Percentiles rank a stretch among this genome's conserved stretches.
Conservation (phyloP, 2,329 filamentous ascomycete species). For the Penicillium italicum region DNA sequence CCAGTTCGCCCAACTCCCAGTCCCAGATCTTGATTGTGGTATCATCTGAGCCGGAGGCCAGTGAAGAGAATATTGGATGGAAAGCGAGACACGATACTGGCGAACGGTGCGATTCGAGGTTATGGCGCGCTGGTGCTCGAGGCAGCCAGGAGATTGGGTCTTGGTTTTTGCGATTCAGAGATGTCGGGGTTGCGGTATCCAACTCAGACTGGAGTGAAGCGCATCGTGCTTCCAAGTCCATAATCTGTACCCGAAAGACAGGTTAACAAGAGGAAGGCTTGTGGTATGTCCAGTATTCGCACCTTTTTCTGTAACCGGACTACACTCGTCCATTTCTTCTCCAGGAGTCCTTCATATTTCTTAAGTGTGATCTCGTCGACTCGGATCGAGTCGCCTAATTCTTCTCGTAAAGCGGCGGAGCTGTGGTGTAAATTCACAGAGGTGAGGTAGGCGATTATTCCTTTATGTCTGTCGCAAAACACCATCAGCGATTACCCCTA, state of each 20-base stretch:
- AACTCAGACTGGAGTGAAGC: slow-evolving; percentile 73
- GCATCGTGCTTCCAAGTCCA: slow-evolving; percentile 82
- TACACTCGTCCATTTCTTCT: slow-evolving; percentile 98
- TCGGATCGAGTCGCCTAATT: slow-evolving; percentile 63
- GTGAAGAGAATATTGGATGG: slow-evolving; percentile 83
- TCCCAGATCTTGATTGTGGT: slow-evolving; percentile 97
- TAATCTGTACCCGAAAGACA: slow-evolving; percentile 59
- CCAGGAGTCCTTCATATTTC: slow-evolving; percentile 88
- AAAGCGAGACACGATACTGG: slow-evolving; percentile 87
- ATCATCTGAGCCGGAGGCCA: slow-evolving; percentile 89
- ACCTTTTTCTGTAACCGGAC: slow-evolving; percentile 93
- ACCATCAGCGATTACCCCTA: slow-evolving; percentile 10
- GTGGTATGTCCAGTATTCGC: neutral
- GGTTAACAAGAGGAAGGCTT: slow-evolving; percentile 13
- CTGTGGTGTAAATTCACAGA: slow-evolving; percentile 68
- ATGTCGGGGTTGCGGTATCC: slow-evolving; percentile 75
- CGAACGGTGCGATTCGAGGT: slow-evolving; percentile 74
- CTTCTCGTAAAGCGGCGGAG: slow-evolving; percentile 69
- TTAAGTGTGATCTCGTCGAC: slow-evolving; percentile 81
- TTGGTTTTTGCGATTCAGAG: slow-evolving; percentile 73
- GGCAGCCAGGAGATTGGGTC: slow-evolving; percentile 86
- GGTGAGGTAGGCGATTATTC: slow-evolving; percentile 82
- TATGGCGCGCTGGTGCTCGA: slow-evolving; percentile 74
- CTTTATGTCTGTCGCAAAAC: slow-evolving; percentile 68
- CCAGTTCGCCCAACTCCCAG: slow-evolving; percentile 88